These are phyloP conservation scores for Tetrapisispora taiwanensis DNA, from an alignment of 805 yeast genomes.

Conservation along the genomic window DNA sequence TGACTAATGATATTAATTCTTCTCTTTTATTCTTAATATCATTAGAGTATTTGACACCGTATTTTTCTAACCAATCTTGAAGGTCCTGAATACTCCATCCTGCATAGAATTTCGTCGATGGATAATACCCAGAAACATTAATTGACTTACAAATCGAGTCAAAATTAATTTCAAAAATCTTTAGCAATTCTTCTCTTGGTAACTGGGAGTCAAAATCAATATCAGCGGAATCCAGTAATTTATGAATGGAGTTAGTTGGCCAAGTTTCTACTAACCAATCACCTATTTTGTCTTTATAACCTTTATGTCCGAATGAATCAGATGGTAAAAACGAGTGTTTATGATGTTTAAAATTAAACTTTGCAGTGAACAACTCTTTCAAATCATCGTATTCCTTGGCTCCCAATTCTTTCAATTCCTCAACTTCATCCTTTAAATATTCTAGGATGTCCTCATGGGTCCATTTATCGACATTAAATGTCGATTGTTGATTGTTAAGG, in stretches of 20 bases:
- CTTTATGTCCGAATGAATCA: background rate
- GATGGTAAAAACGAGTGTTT: background rate
- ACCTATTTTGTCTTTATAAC: conserved; percentile 7
- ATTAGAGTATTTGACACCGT: conserved; percentile 32
- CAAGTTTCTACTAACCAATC: conserved; percentile 48
- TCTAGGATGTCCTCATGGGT: conserved; percentile 27
- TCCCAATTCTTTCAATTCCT: conserved; percentile 12
- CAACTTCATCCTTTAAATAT: conserved; percentile 27
- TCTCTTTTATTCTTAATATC: conserved; percentile 32
- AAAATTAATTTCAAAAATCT: conserved; percentile 37
- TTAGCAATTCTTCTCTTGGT: conserved; percentile 37
- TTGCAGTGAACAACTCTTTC: conserved; percentile 6
- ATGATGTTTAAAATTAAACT: background rate
- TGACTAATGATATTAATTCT: conserved; percentile 35
- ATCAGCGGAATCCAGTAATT: conserved; percentile 40
- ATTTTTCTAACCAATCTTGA: conserved; percentile 38
- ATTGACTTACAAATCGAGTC: conserved; percentile 30
- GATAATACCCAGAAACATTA: conserved; percentile 36
- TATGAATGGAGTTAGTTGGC: conserved; percentile 39
- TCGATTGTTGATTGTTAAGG: background rate
- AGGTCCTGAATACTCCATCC: conserved; percentile 32
- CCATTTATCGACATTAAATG: conserved; percentile 24
- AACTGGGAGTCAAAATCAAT: conserved; percentile 31
- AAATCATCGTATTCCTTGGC: conserved; percentile 16
- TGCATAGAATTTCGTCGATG: conserved; percentile 44